Conservation (phyloP, 2,329 filamentous ascomycete genomes). For the Didymella keratinophila region DNA sequence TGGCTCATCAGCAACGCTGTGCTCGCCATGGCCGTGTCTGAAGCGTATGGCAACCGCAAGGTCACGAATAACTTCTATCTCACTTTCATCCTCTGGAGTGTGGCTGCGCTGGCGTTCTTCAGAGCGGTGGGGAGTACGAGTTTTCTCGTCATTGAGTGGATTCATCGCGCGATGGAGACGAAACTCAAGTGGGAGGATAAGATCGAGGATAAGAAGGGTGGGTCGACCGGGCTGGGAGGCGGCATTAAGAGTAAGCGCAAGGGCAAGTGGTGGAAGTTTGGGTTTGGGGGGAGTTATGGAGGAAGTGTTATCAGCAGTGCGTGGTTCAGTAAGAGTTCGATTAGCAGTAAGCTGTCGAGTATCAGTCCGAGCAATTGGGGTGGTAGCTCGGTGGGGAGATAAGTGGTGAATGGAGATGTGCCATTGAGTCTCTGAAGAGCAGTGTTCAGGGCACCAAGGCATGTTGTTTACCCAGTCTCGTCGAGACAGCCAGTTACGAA, state of each 20-base stretch:
- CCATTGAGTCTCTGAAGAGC: not conserved
- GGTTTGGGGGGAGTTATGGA: conserved; percentile 22
- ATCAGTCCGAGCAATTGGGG: conserved; percentile 46
- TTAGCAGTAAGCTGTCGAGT: conserved; percentile 46
- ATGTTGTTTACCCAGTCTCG: no score
- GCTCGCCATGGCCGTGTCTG: conserved; percentile 89
- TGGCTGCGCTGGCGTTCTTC: conserved; percentile 86
- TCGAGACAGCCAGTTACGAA: not conserved
- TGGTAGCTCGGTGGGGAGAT: conserved; percentile 41
- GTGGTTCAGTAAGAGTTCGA: conserved; percentile 46
- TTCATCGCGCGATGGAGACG: conserved; percentile 88
- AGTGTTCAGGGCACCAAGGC: no score
- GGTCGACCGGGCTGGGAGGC: conserved; percentile 38
- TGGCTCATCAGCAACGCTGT: conserved; percentile 95
- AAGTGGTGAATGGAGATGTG: not conserved
- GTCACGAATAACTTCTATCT: conserved; percentile 89
- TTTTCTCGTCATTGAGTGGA: conserved; percentile 82
- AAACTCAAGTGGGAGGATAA: conserved; percentile 67
- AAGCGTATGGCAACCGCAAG: conserved; percentile 76
- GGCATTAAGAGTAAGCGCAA: conserved; percentile 37
- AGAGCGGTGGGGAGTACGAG: conserved; percentile 81
- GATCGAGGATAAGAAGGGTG: conserved; percentile 41
- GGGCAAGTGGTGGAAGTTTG: conserved; percentile 29
- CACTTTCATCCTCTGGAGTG: conserved; percentile 90
- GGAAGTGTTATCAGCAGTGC: conserved; percentile 44